Percentiles rank a stretch among this genome's conserved stretches.
Evolutionary conservation across 331 rosid genomes (phyloP).

Genomic region (Telfairia occidentalis): DNA sequence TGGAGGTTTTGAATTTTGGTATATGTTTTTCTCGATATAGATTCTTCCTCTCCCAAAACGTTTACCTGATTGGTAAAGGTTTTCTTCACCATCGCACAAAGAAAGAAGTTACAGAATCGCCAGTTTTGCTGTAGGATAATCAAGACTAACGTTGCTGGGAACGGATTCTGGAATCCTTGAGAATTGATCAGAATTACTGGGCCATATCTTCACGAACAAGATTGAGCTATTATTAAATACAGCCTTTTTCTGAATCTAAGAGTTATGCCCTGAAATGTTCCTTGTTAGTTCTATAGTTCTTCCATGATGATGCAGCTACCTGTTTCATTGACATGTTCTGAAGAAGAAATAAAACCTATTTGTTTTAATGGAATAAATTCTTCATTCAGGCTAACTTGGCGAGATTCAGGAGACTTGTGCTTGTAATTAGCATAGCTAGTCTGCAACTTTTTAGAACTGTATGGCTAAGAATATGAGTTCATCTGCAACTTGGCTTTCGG

Average conservation of each 20-base stretch:
- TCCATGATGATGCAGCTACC: neutral
- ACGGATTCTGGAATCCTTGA: neutral
- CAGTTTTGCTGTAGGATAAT: neutral
- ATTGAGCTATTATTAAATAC: neutral
- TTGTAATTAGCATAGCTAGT: neutral
- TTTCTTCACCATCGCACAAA: neutral
- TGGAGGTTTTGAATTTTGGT: slow-evolving; percentile 12
- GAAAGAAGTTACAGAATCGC: neutral
- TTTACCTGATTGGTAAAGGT: neutral
- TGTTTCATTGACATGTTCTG: neutral
- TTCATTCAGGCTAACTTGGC: neutral
- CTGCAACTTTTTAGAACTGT: neutral
- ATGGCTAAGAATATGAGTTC: slow-evolving; percentile 3
- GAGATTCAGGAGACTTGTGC: neutral
- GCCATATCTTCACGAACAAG: neutral
- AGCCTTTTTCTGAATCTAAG: neutral
- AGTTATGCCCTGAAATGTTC: neutral
- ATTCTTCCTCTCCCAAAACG: neutral
- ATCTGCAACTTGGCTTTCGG: neutral
- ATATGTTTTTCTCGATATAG: neutral
- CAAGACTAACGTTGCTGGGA: neutral
- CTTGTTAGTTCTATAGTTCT: neutral
- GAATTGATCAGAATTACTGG: neutral
- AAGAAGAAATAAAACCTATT: neutral
- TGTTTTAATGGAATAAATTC: neutral